Percentiles rank a stretch among this genome's conserved stretches.
phyloP scores from a whole-genome alignment of 768 basidiomycete genomes.

The Pleurotus eryngii region DNA sequence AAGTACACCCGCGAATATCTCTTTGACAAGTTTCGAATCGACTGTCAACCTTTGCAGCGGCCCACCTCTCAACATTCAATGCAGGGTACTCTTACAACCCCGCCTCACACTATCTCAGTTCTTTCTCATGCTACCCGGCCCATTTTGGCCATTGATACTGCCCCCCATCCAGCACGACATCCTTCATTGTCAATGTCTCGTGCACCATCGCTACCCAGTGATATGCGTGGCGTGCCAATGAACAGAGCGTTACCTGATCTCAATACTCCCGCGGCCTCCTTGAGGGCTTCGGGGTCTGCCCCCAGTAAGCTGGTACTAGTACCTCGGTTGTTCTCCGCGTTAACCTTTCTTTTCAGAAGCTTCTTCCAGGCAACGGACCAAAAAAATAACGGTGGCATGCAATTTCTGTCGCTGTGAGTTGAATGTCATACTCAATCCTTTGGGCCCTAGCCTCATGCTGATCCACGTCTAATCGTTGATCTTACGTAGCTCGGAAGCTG shows the following conservation, averaged over 20 bases:
- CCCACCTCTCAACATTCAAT: slow-evolving; percentile 44
- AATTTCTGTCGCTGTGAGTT: slow-evolving; percentile 87
- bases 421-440: slow-evolving; percentile 9
- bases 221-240: slow-evolving; percentile 40
- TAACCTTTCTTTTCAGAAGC: slow-evolving; percentile 30
- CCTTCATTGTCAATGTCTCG: slow-evolving; percentile 43
- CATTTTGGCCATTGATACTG: slow-evolving; percentile 61
- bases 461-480: slow-evolving; percentile 6
- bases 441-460: slow-evolving; percentile 10
- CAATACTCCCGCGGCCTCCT: slow-evolving; percentile 21
- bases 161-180: slow-evolving; percentile 42
- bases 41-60: slow-evolving; percentile 51
- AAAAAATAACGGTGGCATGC: slow-evolving; percentile 88
- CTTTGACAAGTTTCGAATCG: slow-evolving; percentile 70
- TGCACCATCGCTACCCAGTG: slow-evolving; percentile 41
- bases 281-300: slow-evolving; percentile 17
- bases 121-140: slow-evolving; percentile 49
- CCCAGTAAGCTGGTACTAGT: slow-evolving; percentile 31
- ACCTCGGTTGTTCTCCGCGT: not conserved
- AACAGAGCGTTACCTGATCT: slow-evolving; percentile 41
- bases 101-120: slow-evolving; percentile 39
- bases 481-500: slow-evolving; percentile 68
- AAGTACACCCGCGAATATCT: slow-evolving; percentile 83
- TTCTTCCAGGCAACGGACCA: slow-evolving; percentile 65
- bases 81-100: slow-evolving; percentile 28